Conservation (phyloP, 1,139 yeast genomes). For the Torulaspora pretoriensis region DNA sequence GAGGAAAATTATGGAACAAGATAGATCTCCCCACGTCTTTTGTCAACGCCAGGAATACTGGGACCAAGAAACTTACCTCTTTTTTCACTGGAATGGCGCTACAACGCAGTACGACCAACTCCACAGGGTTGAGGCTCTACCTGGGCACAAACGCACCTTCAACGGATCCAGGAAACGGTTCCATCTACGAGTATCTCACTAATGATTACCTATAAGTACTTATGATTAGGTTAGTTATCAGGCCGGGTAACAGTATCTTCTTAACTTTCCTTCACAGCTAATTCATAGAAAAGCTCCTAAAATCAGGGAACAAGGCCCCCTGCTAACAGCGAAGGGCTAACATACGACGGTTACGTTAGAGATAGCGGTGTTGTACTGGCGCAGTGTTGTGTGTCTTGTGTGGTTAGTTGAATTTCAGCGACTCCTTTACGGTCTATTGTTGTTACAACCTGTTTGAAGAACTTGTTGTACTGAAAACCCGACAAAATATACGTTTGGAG, state of each 20-base stretch:
- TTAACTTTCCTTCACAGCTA: conserved; percentile 4
- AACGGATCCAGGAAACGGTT: conserved; percentile 14
- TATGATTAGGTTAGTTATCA: background rate
- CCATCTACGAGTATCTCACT: conserved; percentile 17
- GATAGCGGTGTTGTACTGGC: conserved; percentile 1
- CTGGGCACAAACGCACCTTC: conserved; percentile 17
- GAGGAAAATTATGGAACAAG: conserved; percentile 48
- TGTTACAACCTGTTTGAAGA: background rate
- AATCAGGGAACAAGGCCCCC: conserved; percentile 10
- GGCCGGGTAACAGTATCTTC: background rate
- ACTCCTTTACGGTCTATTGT: background rate
- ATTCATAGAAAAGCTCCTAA: conserved; percentile 1
- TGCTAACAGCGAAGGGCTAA: background rate
- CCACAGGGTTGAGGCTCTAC: conserved; percentile 20
- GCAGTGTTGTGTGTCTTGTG: background rate
- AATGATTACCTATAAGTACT: background rate
- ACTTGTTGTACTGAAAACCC: background rate
- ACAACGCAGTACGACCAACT: conserved; percentile 18
- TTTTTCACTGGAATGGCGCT: conserved; percentile 25
- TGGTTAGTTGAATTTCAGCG: background rate
- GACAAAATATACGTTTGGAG: background rate
- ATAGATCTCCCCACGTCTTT: conserved; percentile 18
- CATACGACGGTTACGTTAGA: conserved; percentile 1
- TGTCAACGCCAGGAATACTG: conserved; percentile 1
- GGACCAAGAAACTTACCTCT: conserved; percentile 7